Percentiles rank a stretch among this genome's conserved stretches.
Evolutionary conservation across 805 yeast species (phyloP).

Genomic region (Metschnikowia continentalis): DNA sequence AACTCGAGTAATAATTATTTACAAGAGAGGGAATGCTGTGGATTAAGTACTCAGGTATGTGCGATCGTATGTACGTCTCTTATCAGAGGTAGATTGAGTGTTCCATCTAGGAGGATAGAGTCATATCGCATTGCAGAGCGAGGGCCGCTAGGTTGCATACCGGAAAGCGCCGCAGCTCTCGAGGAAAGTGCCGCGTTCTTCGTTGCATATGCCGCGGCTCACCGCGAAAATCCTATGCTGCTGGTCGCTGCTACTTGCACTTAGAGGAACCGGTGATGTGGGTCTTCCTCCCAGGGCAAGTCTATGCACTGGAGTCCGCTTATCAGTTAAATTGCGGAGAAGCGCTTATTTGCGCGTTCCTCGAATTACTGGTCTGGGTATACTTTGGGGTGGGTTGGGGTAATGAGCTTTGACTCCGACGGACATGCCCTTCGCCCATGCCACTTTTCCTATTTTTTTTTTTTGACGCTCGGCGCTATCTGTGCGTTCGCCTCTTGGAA

Average conservation of each 20-base stretch:
- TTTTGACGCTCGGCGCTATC: background rate
- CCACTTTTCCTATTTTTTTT: background rate
- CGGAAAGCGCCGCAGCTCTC: background rate
- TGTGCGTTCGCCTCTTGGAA: slow-evolving; percentile 2
- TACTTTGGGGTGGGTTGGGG: no score
- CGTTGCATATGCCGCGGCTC: slow-evolving; percentile 1
- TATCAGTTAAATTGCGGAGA: slow-evolving; percentile 1
- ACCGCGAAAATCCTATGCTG: background rate
- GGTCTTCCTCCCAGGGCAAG: background rate
- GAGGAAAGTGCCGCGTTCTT: slow-evolving; percentile 1
- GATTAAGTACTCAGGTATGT: background rate
- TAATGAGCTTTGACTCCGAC: no score
- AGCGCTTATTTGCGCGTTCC: background rate
- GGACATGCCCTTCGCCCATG: no score
- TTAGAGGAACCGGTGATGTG: background rate
- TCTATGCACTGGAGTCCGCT: background rate
- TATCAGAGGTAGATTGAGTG: background rate
- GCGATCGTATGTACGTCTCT: slow-evolving; percentile 4
- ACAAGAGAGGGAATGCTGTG: background rate
- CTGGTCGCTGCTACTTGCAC: slow-evolving; percentile 6
- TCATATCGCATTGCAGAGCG: background rate
- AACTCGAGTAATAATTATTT: background rate
- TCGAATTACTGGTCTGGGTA: background rate
- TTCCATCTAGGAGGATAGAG: background rate
- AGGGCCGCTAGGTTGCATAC: background rate